These are phyloP conservation scores for Aquilaria sinensis DNA, from an alignment of 345 rosid species.

Conservation along the genomic window DNA sequence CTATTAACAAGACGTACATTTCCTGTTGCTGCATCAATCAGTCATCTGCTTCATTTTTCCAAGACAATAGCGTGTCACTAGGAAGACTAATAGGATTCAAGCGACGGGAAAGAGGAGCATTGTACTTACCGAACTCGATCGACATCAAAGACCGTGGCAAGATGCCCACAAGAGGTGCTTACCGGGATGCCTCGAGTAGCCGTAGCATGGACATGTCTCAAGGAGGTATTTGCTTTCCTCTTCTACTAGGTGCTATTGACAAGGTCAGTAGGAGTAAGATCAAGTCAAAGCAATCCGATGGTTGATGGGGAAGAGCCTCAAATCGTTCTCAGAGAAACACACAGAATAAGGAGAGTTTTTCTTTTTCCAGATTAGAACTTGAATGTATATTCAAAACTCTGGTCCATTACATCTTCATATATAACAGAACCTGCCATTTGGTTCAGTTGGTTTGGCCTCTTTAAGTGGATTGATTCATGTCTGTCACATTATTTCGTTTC, in stretches of 20 bases:
- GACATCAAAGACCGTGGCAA: conserved; percentile 11
- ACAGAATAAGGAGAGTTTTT: too few relatives aligned
- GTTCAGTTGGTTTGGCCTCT: too few relatives aligned
- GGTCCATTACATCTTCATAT: too few relatives aligned
- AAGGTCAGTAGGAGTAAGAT: conserved; percentile 38
- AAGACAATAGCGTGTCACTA: conserved; percentile 34
- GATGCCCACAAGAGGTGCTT: background rate
- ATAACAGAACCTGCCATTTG: too few relatives aligned
- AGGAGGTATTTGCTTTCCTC: conserved; percentile 44
- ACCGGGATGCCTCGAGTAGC: conserved; percentile 10
- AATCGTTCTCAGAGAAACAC: background rate
- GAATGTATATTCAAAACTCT: too few relatives aligned
- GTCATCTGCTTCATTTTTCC: conserved; percentile 58
- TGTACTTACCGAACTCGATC: conserved; percentile 25
- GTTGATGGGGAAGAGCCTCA: background rate
- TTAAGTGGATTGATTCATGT: too few relatives aligned
- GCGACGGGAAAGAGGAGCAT: conserved; percentile 20
- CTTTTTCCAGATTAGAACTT: too few relatives aligned
- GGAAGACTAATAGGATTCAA: conserved; percentile 46
- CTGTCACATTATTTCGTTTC: too few relatives aligned
- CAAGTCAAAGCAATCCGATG: conserved; percentile 21
- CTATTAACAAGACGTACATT: background rate
- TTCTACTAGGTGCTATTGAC: conserved; percentile 23
- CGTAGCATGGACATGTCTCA: conserved; percentile 15
- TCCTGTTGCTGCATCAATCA: conserved; percentile 8